These are phyloP conservation scores for Beauveria rudraprayagi DNA, from an alignment of 2,329 filamentous ascomycete species.

Conservation along the genomic window DNA sequence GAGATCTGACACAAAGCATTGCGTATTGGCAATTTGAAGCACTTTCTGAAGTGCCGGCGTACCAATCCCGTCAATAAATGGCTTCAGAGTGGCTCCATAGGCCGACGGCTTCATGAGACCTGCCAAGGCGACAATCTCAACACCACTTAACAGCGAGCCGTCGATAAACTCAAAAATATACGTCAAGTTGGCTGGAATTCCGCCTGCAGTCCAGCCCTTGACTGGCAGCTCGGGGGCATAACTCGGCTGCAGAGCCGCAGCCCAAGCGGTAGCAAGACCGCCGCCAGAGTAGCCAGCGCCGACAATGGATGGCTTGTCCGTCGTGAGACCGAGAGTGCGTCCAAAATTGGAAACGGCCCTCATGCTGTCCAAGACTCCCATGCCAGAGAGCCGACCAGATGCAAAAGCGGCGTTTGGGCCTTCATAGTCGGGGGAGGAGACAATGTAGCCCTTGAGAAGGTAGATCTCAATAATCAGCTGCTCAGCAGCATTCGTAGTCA, in stretches of 20 bases:
- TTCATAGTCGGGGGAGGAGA: background rate
- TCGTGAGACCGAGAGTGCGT: background rate
- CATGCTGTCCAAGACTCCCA: slow-evolving; percentile 2
- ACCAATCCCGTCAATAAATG: background rate
- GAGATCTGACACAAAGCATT: background rate
- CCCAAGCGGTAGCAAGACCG: slow-evolving; percentile 2
- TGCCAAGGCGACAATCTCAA: background rate
- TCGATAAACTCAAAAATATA: background rate
- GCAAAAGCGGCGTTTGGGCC: background rate
- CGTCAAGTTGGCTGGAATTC: background rate
- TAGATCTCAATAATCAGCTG: background rate
- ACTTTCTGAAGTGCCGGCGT: background rate
- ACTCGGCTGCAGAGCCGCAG: background rate
- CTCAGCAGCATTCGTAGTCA: background rate
- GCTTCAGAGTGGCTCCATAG: background rate
- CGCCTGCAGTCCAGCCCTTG: background rate
- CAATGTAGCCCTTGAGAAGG: background rate
- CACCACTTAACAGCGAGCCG: background rate
- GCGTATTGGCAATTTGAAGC: background rate
- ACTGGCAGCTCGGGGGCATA: slow-evolving; percentile 5
- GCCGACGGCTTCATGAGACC: slow-evolving; percentile 25
- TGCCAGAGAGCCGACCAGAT: background rate
- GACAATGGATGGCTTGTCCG: background rate
- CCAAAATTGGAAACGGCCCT: background rate
- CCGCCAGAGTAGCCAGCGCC: slow-evolving; percentile 6